These are phyloP conservation scores for Kentomonas sorsogonicus DNA, from an alignment of 208 protist genomes.

Conservation along the genomic window DNA sequence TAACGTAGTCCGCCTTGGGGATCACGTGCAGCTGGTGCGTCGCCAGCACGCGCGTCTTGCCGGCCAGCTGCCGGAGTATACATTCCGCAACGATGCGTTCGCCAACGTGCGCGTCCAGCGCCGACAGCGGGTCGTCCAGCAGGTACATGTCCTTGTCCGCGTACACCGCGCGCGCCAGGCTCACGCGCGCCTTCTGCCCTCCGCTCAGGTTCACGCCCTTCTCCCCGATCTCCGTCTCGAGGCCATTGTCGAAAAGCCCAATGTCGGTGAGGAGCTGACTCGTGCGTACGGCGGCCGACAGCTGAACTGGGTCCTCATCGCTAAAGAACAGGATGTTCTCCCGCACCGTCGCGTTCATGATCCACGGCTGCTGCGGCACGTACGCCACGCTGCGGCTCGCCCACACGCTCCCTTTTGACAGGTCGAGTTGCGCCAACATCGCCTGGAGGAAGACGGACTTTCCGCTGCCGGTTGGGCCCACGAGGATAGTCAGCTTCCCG, in stretches of 20 bases:
- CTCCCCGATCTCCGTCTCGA: constrained; percentile 86
- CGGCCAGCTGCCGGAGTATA: constrained; percentile 41
- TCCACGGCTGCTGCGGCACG: constrained; percentile 87
- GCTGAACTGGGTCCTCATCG: constrained; percentile 30
- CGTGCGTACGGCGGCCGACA: constrained; percentile 33
- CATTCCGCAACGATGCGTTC: constrained; percentile 34
- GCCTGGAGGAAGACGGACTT: constrained; percentile 61
- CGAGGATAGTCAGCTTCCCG: constrained; percentile 40
- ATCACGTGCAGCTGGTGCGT: constrained; percentile 93
- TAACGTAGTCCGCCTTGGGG: constrained; percentile 62
- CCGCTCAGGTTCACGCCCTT: constrained; percentile 84
- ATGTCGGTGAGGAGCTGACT: constrained; percentile 86
- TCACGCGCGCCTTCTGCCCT: constrained; percentile 83
- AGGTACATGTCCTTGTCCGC: constrained; percentile 75
- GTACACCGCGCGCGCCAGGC: constrained; percentile 84
- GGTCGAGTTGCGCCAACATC: constrained; percentile 27
- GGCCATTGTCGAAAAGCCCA: constrained; percentile 55
- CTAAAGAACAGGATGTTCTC: constrained; percentile 92
- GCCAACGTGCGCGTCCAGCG: constrained; percentile 89
- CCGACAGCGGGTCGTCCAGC: constrained; percentile 89
- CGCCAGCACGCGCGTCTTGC: constrained; percentile 88
- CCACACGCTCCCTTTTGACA: constrained; percentile 28
- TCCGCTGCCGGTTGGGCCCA: constrained; percentile 62
- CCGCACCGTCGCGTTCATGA: constrained; percentile 86
- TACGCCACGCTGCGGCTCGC: constrained; percentile 64